phyloP scores from a whole-genome alignment of 2,329 filamentous ascomycete species.

The Mariannaea sp. region DNA sequence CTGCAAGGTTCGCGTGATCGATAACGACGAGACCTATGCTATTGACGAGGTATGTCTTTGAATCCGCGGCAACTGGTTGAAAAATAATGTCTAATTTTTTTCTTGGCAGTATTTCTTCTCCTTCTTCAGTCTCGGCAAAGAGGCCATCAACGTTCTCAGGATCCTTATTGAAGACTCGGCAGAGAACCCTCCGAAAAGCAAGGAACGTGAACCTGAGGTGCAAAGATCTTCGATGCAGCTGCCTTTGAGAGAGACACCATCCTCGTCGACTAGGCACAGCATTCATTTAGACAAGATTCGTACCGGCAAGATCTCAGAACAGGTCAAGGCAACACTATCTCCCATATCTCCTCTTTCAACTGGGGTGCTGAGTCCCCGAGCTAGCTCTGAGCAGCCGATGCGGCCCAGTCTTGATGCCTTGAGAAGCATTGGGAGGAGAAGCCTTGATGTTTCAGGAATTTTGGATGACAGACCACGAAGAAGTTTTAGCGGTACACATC shows the following conservation, averaged over 20 bases:
- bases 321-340: conserved; percentile 65
- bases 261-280: conserved; percentile 38
- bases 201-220: conserved; percentile 25
- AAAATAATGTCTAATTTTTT: conserved; percentile 20
- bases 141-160: conserved; percentile 79
- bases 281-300: conserved; percentile 40
- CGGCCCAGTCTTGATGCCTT: conserved; percentile 60
- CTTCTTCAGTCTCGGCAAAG: conserved; percentile 85
- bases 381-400: conserved; percentile 55
- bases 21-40: conserved; percentile 91
- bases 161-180: conserved; percentile 71
- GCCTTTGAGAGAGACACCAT: conserved; percentile 27
- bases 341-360: conserved; percentile 53
- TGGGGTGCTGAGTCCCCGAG: conserved; percentile 55
- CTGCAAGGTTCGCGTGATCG: conserved; percentile 88
- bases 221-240: conserved; percentile 23
- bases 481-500: conserved; percentile 66
- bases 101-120: conserved; percentile 86
- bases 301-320: conserved; percentile 55
- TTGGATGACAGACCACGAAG: conserved; percentile 54
- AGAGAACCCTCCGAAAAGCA: conserved; percentile 40
- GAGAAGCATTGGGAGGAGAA: conserved; percentile 53
- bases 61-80: neutral
- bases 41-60: conserved; percentile 77
- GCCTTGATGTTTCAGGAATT: conserved; percentile 55